Evolutionary conservation across 805 yeast genomes (phyloP).

Genomic region (Saturnispora kantuleensis): DNA sequence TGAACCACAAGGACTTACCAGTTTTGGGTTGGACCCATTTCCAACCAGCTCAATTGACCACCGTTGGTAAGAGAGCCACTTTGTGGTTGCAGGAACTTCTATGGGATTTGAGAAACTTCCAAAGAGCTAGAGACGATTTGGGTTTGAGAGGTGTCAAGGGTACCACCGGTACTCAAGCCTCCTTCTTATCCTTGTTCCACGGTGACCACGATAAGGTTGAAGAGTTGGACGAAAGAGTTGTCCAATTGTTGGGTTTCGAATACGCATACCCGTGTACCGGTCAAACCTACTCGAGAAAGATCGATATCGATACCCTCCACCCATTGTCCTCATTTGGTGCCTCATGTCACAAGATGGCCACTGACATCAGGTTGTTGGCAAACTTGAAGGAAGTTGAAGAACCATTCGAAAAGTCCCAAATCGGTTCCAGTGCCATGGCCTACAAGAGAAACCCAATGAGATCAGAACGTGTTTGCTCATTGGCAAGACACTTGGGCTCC

Average conservation of each 20-base stretch:
- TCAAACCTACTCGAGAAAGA: constrained; percentile 97
- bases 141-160: constrained; percentile 98
- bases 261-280: constrained; percentile 97
- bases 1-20: constrained; percentile 89
- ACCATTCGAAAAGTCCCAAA: constrained; percentile 97
- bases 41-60: constrained; percentile 98
- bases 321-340: constrained; percentile 95
- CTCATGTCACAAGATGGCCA: constrained; percentile 94
- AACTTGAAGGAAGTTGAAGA: constrained; percentile 96
- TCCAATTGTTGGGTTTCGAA: constrained; percentile 86
- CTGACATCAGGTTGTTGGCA: constrained; percentile 91
- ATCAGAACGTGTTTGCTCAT: constrained; percentile 97
- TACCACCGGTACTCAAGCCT: constrained; percentile 98
- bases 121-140: constrained; percentile 90
- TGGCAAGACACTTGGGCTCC: constrained; percentile 90
- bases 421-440: constrained; percentile 98
- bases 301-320: constrained; percentile 86
- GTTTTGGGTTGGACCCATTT: constrained; percentile 99
- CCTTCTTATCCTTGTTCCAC: constrained; percentile 88
- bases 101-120: constrained; percentile 95
- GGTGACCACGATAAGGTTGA: constrained; percentile 97
- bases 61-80: constrained; percentile 97
- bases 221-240: constrained; percentile 81
- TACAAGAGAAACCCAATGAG: constrained; percentile 99
- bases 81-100: constrained; percentile 95